Base-by-base conservation (phyloP, 2,329 filamentous ascomycete species). In the Fusarium paranaense region DNA sequence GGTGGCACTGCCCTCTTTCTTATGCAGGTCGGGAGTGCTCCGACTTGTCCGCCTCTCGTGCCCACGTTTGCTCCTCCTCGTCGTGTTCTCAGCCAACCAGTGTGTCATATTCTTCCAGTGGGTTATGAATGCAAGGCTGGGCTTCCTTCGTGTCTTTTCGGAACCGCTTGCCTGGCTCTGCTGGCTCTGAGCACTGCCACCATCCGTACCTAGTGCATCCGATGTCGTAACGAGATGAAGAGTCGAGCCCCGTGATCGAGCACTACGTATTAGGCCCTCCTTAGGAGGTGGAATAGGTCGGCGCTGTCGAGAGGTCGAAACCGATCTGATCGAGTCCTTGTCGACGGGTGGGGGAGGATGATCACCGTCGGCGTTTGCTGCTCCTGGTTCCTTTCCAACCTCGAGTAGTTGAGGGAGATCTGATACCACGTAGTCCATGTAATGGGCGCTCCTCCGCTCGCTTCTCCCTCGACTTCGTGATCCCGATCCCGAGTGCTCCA, bases 241-340 rank as follows among this genome's bases (percentile, higher is more conserved):
- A 72, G 95, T 97, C 75, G 95, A 98, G 50, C 94, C 93, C 69
- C 94, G 88, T 74, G 94, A 93, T 76, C 93, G 88, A 68, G 93
- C 91, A 72, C 91, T 91, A 74, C 91, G 87, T 65, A 92, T 82
- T 13, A 90, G 84, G 16, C 91, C 90, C 80, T 98, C 95, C 81
- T 98, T 98, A 2, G 96, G 95, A 47, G 96, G 96, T 11, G 93
- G 94, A 45, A 94, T 87, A 7, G 95, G 90, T 40, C 89, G 92
- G 57, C 94, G 91, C 70, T 93, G 91, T 69, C 93, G 87, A 33
- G 94, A 95, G 14, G 95, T 95, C 78, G 94, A 95, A 25, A 89
- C 89, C 20, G 93, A 95, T 37, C 94, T 90, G 62, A 93, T 86
- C 6, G 92, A 92, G 79, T 95, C 92, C 80, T 96, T 96, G 78